These are phyloP conservation scores for Malus hybrid DNA, from an alignment of 331 rosid genomes.

Conservation along the genomic window DNA sequence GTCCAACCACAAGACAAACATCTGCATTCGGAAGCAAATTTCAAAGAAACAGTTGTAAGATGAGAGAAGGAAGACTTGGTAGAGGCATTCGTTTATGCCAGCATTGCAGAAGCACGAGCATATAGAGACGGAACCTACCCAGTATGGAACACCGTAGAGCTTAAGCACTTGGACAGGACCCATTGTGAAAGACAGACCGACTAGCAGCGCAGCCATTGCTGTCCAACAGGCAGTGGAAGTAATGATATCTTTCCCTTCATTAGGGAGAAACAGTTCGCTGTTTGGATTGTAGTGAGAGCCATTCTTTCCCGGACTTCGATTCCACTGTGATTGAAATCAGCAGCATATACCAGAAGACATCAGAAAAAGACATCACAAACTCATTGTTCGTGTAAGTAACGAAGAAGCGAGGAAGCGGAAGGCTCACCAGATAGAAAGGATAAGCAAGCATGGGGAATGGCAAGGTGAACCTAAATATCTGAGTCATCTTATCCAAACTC, in stretches of 20 bases:
- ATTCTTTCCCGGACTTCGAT: conserved; percentile 45
- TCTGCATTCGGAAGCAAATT: conserved; percentile 16
- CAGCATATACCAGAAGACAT: background rate
- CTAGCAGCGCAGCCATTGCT: conserved; percentile 42
- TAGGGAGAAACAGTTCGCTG: conserved; percentile 36
- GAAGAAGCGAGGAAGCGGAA: background rate
- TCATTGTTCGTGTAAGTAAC: background rate
- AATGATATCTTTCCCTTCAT: conserved; percentile 30
- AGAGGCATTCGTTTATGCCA: background rate
- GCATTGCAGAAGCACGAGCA: background rate
- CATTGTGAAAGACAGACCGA: conserved; percentile 25
- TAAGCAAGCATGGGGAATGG: conserved; percentile 56
- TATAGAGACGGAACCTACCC: conserved; percentile 17
- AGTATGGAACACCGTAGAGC: conserved; percentile 40
- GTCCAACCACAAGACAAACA: conserved; percentile 49
- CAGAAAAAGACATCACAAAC: background rate
- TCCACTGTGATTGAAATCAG: conserved; percentile 27
- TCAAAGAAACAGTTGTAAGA: background rate
- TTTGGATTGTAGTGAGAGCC: conserved; percentile 43
- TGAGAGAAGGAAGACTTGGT: background rate
- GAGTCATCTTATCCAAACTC: conserved; percentile 27
- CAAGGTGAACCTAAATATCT: conserved; percentile 32
- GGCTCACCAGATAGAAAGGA: conserved; percentile 42
- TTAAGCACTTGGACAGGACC: conserved; percentile 43
- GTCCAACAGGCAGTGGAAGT: conserved; percentile 49